Base-by-base conservation (phyloP, 169 alveolate species). In the Cryptosporidium sp. region DNA sequence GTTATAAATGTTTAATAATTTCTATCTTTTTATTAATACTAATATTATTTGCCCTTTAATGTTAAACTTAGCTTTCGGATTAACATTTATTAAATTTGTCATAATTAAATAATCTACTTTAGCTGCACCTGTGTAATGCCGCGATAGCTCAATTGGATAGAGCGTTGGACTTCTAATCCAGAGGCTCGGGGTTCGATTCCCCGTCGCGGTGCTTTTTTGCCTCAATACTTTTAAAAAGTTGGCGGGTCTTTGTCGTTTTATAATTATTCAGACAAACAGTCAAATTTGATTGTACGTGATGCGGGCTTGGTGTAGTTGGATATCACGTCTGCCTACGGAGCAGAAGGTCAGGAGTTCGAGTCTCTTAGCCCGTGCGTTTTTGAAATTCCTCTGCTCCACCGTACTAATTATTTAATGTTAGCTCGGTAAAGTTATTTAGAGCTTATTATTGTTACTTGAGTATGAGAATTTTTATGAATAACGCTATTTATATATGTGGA, bases 171-270 rank as follows among this genome's bases (percentile, higher is more conserved):
- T 80, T 80, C 89, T 80, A 80, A 80, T 80, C 89, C 89, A 80
- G 89, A 80, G 89, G 89, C 89, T 80, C 89, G 89, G 89, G 89
- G 89, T 80, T 80, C 89, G 89, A 80, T 67, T 80, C 89, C 89
- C 89, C 89, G 89, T 80, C 89, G 89, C 89, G 89, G 89, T 80
- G 89, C 52, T 12, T 21, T 41, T 59, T 71, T 39, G 26, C 14
- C 0, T 6, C 1, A 29, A 6, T 4, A 14, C 10, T 31, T 0
- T n/a, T 7, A 0, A 1, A 3, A 16, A 0, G 0, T 18, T 8
- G 14, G 58, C 71, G 58, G 31, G 33, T 10, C 6, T 7, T 4
- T 3, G 65, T 23, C 35, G 1, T 9, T 2, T 12, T 18, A 0
- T 41, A 59, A 73, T 1, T 6, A 29, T 31, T 9, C 18, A 39